Percentiles rank a stretch among this genome's conserved stretches.
Conservation (phyloP, 192 early-diverging fungal genomes). For the Coemansia sp. region DNA sequence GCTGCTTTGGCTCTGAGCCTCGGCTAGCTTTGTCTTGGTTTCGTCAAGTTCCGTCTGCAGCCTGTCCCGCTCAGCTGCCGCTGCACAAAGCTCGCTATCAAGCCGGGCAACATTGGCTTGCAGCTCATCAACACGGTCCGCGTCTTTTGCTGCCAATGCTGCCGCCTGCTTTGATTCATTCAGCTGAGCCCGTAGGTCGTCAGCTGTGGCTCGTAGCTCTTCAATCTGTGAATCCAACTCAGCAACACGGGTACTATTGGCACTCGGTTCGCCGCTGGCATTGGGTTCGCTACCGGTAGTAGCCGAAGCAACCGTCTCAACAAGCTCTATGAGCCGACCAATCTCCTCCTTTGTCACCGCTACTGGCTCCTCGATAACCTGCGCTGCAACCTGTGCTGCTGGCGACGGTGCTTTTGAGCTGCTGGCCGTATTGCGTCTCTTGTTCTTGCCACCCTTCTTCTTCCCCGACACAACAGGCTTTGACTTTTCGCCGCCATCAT, state of each 20-base stretch:
- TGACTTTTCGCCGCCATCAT: neutral
- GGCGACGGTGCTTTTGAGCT: conserved; percentile 16
- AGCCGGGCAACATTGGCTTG: conserved; percentile 2
- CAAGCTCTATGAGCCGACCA: conserved; percentile 24
- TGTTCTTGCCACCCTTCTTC: conserved; percentile 36
- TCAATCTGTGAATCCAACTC: neutral
- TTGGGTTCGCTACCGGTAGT: neutral
- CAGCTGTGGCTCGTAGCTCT: neutral
- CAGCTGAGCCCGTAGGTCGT: conserved; percentile 12
- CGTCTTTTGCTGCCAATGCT: neutral
- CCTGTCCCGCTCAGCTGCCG: neutral
- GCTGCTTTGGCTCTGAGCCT: conserved; percentile 4
- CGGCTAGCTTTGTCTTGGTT: neutral
- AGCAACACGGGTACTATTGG: neutral
- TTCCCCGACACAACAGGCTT: conserved; percentile 12
- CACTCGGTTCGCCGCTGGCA: neutral
- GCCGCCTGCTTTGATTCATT: conserved; percentile 10
- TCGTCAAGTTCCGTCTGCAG: neutral
- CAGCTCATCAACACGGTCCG: neutral
- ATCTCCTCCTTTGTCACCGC: conserved; percentile 27
- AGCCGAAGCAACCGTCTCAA: conserved; percentile 12
- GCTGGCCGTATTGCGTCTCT: conserved; percentile 27
- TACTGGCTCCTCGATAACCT: neutral
- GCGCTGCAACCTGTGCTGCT: conserved; percentile 1
- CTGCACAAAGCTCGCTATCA: neutral